Base-by-base conservation (phyloP, 2,329 filamentous ascomycete species). In the Colletotrichum tofieldiae region DNA sequence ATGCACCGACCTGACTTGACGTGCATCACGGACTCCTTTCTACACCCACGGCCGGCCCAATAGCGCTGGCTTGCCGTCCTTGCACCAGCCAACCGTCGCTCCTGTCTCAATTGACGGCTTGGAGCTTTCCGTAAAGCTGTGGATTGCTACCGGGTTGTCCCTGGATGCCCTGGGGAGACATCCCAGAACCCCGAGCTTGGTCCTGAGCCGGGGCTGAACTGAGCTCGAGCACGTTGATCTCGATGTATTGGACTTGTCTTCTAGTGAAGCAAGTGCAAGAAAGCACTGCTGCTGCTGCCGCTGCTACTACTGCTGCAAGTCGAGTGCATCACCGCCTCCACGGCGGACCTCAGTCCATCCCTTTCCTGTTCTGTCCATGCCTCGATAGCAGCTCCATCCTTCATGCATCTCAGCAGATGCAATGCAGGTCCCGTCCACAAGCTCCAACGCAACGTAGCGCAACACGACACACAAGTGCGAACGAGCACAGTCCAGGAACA, bases 1-100 rank as follows among this genome's bases (percentile, higher is more conserved):
- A 32, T 71, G 68, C 68, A 68, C 58, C 63, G 69, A 64, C 65
- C 58, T 67, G 58, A 63, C 65, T 68, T 63, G 65, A 71, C 65
- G 32, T 71, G 64, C 62, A 49, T 45, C 41, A 41, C 43, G 35
- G 35, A 56, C 59, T 64, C 54, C 35, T 18, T 39, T 14, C 37
- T 37, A n/a, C 20, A 26, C 45, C 14, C 26, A 20, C 45, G 8
- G 52, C 35, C 32, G 12, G 41, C 37, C 55, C 16, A 59, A 29
- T 39, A 59, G 37, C 23, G 29, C 55, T 26, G n/a, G 47, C 32
- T 29, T 12, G 12, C 23, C 16, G 5, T 49, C 45, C 29, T 41
- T 35, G 26, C 43, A 45, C 39, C 41, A 47, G 39, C 58, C 32
- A 51, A 14, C 26, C 9, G 29, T 20, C 26, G 18, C 32, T 64